Conservation (phyloP, 78 protist genomes). For the Cavenderia fasciculata region DNA sequence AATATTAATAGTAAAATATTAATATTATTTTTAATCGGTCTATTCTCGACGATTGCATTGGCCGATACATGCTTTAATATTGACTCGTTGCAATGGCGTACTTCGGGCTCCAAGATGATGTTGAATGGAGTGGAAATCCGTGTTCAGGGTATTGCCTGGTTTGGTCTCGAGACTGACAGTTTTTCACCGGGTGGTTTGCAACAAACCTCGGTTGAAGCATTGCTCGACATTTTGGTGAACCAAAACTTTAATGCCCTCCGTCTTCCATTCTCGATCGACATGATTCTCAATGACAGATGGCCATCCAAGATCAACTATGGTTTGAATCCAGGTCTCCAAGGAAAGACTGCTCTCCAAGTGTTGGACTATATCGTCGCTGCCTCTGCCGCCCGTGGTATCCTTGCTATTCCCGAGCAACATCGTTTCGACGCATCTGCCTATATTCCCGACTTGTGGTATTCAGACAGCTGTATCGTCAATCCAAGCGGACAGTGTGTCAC, state of each 20-base stretch:
- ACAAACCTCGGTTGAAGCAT: conserved; percentile 21
- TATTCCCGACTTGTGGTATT: conserved; percentile 47
- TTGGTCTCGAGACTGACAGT: conserved; percentile 50
- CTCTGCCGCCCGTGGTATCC: conserved; percentile 69
- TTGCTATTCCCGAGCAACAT: conserved; percentile 76
- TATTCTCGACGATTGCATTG: neutral
- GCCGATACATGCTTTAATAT: neutral
- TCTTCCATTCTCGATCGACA: conserved; percentile 73
- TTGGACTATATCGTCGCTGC: conserved; percentile 20
- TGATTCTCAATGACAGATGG: conserved; percentile 9
- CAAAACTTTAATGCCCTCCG: conserved; percentile 78
- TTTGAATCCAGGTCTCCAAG: conserved; percentile 42
- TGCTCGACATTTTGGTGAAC: conserved; percentile 49
- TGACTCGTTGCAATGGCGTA: neutral
- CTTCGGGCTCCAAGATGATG: neutral
- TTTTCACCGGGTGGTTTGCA: conserved; percentile 67
- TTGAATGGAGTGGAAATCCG: conserved; percentile 2
- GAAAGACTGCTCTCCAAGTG: conserved; percentile 47
- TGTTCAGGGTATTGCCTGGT: conserved; percentile 76
- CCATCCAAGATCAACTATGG: conserved; percentile 38
- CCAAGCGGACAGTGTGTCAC: conserved; percentile 13
- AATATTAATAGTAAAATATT: too few species aligned
- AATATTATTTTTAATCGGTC: too few species aligned
- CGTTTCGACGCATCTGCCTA: conserved; percentile 56
- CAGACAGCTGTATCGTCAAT: conserved; percentile 31